Percentiles rank a stretch among this genome's conserved stretches.
Conservation (phyloP, 225 moss, liverwort and hornwort genomes). For the Neckera pumila region DNA sequence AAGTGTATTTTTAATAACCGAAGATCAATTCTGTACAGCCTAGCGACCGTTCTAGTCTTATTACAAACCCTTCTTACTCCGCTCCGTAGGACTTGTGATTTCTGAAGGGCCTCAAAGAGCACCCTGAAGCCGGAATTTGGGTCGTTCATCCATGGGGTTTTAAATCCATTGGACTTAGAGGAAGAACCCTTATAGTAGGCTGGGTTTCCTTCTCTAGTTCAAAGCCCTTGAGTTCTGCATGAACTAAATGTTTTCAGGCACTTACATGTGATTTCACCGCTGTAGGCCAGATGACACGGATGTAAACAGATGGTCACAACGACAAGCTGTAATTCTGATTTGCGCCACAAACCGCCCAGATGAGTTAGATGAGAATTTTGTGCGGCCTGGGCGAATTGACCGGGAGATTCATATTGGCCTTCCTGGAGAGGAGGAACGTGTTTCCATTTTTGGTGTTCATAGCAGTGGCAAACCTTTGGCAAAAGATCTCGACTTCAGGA, state of each 20-base stretch:
- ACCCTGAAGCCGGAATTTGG: not conserved
- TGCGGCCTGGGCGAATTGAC: conserved; percentile 93
- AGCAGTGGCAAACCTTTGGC: conserved; percentile 88
- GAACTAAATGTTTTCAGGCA: not conserved
- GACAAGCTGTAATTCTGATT: conserved; percentile 91
- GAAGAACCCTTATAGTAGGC: not conserved
- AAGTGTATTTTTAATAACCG: not conserved
- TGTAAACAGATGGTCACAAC: conserved; percentile 74
- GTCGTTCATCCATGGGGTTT: not conserved
- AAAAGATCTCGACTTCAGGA: conserved; percentile 70
- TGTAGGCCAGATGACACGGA: conserved; percentile 97
- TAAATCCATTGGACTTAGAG: not conserved
- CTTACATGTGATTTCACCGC: not conserved
- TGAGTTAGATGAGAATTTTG: conserved; percentile 84
- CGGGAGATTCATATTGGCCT: conserved; percentile 97
- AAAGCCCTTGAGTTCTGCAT: not conserved
- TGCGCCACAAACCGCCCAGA: conserved; percentile 99
- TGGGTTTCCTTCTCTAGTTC: not conserved
- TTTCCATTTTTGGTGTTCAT: conserved; percentile 86
- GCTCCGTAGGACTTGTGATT: not conserved
- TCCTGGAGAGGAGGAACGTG: conserved; percentile 83
- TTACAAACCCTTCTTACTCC: not conserved
- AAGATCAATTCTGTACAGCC: not conserved
- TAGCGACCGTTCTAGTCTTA: not conserved
- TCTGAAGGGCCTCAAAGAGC: not conserved